phyloP scores from a whole-genome alignment of 441 rosid species.

The Mallotus japonicus region DNA sequence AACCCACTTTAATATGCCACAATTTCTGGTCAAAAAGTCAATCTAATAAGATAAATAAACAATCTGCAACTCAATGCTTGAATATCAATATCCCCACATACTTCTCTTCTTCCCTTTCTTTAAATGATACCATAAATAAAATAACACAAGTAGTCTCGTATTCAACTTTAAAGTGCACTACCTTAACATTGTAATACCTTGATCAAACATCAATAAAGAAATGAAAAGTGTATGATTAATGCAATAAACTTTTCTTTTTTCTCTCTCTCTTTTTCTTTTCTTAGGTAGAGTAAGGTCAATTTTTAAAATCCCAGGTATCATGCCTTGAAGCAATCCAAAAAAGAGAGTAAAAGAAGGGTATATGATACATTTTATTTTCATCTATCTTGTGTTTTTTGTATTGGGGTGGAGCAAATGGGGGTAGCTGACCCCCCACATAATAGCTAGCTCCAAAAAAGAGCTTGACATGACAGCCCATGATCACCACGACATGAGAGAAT shows the following conservation, averaged over 20 bases:
- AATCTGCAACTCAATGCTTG: constrained; percentile 12
- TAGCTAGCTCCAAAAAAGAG: not conserved
- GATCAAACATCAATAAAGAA: constrained; percentile 18
- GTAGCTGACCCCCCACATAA: not conserved
- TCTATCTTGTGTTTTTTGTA: constrained; percentile 3
- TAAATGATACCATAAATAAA: not conserved
- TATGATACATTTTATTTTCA: not conserved
- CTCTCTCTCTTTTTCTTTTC: constrained; percentile 9
- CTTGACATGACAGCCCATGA: constrained; percentile 13
- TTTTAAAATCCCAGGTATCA: constrained; percentile 15
- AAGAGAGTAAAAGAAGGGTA: not conserved
- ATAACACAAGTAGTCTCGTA: not conserved
- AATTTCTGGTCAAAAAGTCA: constrained; percentile 19
- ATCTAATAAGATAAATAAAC: constrained; percentile 7
- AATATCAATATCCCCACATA: not conserved
- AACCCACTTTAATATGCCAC: not conserved
- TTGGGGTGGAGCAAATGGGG: not conserved
- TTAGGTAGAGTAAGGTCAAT: constrained; percentile 10
- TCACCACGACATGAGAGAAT: constrained; percentile 16
- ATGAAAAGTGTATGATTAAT: not conserved
- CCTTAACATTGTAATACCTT: constrained; percentile 24
- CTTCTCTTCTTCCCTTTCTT: not conserved
- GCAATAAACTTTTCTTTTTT: not conserved
- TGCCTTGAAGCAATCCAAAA: constrained; percentile 13
- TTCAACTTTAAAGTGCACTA: not conserved